Base-by-base conservation (phyloP, 306 rosid genomes). In the Quercus glauca region DNA sequence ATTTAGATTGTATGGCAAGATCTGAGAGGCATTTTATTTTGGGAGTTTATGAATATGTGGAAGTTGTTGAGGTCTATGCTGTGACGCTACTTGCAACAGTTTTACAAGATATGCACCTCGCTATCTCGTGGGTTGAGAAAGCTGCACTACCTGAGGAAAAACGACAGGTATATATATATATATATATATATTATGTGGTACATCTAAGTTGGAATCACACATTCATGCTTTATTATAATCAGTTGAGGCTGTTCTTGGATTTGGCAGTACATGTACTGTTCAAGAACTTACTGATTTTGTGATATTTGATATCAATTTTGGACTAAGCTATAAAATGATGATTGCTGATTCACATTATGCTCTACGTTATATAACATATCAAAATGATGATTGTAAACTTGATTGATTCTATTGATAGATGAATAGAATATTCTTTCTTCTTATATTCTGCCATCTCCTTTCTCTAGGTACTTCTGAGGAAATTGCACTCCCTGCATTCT, bases 121-220 rank as follows among this genome's bases (percentile, higher is more conserved):
- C 99, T 25, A 83, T 91, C 80, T 85, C 89, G 14, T 94, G 97
- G 97, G 86, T 92, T 71, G 89, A 87, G 76, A 91, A 84, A 80
- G 95, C 97, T 73, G 79, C 88, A 72, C 81, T 94, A 75, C 97
- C 97, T 0, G 87, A 89, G 80, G 90, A 84, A 74, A 86, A 83
- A 61, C 85, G 87, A 61, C 97, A 92, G 94, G 98, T 92, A 88
- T 67, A n/a, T 33, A 4, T 31, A 33, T 67, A 6, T 35, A 6
- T 35, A 5, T 35, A 35, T 35, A 35, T 35, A 35, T 35, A 5
- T 35, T 29, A 5, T 67, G 51, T 67, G 25, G 19, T 67, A 18
- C 17, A 33, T 33, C 52, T 67, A 67, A 67, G 71, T 67, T 35
- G 14, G 25, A 67, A 23, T 33, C 49, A 33, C 0, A 1, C 71